phyloP scores from a whole-genome alignment of 2,329 filamentous ascomycete genomes.

The Stagonosporopsis chrysanthemi region DNA sequence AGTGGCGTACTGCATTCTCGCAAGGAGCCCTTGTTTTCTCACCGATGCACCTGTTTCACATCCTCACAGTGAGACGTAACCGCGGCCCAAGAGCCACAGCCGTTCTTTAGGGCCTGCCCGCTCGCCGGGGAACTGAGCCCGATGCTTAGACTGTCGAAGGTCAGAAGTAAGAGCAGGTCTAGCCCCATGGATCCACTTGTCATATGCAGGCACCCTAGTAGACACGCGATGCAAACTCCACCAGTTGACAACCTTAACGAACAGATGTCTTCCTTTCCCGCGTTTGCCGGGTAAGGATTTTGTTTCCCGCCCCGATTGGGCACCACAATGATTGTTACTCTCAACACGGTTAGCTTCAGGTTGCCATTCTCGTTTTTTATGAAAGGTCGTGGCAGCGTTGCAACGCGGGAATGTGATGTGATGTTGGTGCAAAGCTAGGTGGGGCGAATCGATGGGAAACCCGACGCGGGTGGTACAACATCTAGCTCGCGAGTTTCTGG shows the following conservation, averaged over 20 bases:
- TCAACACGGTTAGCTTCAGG: slow-evolving; percentile 10
- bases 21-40: slow-evolving; percentile 38
- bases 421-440: slow-evolving; percentile 22
- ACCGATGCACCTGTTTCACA: slow-evolving; percentile 41
- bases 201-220: slow-evolving; percentile 37
- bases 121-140: slow-evolving; percentile 41
- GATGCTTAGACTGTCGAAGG: slow-evolving; percentile 37
- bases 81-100: slow-evolving; percentile 34
- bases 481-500: slow-evolving; percentile 20
- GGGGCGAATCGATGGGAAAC: slow-evolving; percentile 33
- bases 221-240: slow-evolving; percentile 40
- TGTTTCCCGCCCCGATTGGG: slow-evolving; percentile 21
- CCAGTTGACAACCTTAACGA: slow-evolving; percentile 26
- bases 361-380: not conserved
- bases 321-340: not conserved
- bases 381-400: not conserved
- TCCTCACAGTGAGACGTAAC: slow-evolving; percentile 29
- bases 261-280: slow-evolving; percentile 35
- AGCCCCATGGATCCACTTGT: slow-evolving; percentile 29
- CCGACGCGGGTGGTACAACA: slow-evolving; percentile 14
- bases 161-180: slow-evolving; percentile 36
- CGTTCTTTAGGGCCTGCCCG: slow-evolving; percentile 32
- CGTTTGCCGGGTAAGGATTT: slow-evolving; percentile 34
- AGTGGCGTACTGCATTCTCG: slow-evolving; percentile 38
- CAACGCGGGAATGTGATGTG: slow-evolving; percentile 11